Conservation (phyloP, 371 early-diverging fungal species). For the Cokeromyces recurvatus region DNA sequence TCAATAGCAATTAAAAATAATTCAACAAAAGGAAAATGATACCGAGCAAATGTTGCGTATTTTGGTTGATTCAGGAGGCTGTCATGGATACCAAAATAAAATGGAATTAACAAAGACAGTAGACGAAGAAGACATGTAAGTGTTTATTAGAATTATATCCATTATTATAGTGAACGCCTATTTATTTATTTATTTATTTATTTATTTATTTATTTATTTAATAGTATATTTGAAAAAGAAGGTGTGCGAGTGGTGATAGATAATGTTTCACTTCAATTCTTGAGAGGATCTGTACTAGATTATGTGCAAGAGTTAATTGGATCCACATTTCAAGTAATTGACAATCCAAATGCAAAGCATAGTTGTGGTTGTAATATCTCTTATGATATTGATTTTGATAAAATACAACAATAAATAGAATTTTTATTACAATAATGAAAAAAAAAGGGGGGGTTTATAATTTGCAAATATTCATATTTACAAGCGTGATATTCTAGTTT, state of each 20-base stretch:
- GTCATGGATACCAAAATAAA: constrained; percentile 94
- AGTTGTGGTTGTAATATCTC: constrained; percentile 89
- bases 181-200: constrained; percentile 1
- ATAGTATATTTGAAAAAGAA: constrained; percentile 76
- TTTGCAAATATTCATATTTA: no score
- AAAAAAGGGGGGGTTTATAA: no score
- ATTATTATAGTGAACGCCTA: no score
- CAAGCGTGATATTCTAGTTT: no score
- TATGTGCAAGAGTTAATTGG: constrained; percentile 93
- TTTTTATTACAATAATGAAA: neutral
- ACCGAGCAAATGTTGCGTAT: constrained; percentile 65
- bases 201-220: neutral
- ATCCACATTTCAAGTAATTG: constrained; percentile 83
- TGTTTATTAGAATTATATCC: neutral
- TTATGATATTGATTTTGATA: constrained; percentile 50
- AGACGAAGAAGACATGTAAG: constrained; percentile 74
- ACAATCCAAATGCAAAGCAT: constrained; percentile 87
- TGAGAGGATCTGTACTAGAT: constrained; percentile 85
- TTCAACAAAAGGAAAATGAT: constrained; percentile 57
- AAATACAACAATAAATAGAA: constrained; percentile 4
- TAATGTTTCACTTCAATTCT: constrained; percentile 73
- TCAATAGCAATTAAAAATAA: constrained; percentile 69
- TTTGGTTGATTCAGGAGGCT: constrained; percentile 91
- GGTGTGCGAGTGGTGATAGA: constrained; percentile 84
- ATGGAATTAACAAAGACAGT: constrained; percentile 73